These are phyloP conservation scores for Aspergillus funiculosus DNA, from an alignment of 495 filamentous ascomycete species.

Conservation along the genomic window DNA sequence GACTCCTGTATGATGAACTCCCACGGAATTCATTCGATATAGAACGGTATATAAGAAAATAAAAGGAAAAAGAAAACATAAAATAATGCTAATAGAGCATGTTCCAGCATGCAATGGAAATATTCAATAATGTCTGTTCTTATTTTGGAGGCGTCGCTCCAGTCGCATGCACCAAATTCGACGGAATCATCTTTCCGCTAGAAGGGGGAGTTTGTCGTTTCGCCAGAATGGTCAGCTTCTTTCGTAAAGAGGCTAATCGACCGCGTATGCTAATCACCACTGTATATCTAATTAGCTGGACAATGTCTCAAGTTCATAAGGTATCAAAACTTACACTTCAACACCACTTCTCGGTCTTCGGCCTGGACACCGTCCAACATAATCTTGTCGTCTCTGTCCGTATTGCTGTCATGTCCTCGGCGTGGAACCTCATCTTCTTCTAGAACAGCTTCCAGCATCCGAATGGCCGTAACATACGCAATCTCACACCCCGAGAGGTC, in stretches of 20 bases:
- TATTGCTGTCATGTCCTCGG: slow-evolving; percentile 26
- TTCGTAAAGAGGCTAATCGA: slow-evolving; percentile 49
- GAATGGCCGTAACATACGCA: slow-evolving; percentile 85
- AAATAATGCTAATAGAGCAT: slow-evolving; percentile 9
- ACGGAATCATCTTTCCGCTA: slow-evolving; percentile 28
- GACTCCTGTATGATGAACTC: slow-evolving; percentile 14
- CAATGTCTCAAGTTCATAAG: background rate
- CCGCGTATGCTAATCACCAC: slow-evolving; percentile 57
- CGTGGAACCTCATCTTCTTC: slow-evolving; percentile 64
- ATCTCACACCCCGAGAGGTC: slow-evolving; percentile 86
- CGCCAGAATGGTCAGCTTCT: slow-evolving; percentile 51
- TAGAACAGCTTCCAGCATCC: slow-evolving; percentile 89
- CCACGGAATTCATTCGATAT: slow-evolving; percentile 3
- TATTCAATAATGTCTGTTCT: slow-evolving; percentile 6
- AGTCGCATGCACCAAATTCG: slow-evolving; percentile 28
- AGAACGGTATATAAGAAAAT: slow-evolving; percentile 9
- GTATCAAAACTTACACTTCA: slow-evolving; percentile 54
- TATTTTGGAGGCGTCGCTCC: slow-evolving; percentile 32
- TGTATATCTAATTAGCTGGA: slow-evolving; percentile 29
- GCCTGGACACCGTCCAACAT: slow-evolving; percentile 53
- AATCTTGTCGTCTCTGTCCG: slow-evolving; percentile 37
- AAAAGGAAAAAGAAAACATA: slow-evolving; percentile 12
- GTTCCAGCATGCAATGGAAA: slow-evolving; percentile 16
- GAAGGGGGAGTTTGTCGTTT: slow-evolving; percentile 46
- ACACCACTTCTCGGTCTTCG: slow-evolving; percentile 66